phyloP scores from a whole-genome alignment of 768 basidiomycete genomes.

The Leccinum imitatum region DNA sequence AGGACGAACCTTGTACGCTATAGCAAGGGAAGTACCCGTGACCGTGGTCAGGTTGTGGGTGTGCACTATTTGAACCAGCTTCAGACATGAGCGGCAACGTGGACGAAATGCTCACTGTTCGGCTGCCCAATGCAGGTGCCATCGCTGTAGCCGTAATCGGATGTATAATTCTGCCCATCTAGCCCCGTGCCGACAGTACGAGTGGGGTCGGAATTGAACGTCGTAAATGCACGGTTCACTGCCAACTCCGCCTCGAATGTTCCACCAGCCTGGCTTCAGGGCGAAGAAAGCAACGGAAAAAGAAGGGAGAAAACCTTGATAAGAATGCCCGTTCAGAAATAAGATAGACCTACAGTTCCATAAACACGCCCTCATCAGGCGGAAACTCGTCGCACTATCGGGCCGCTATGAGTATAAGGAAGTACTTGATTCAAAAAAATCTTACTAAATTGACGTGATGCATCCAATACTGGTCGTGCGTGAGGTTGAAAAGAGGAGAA shows the following conservation, averaged over 20 bases:
- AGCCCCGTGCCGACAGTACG: not conserved
- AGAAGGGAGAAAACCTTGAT: not conserved
- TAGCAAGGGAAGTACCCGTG: slow-evolving; percentile 9
- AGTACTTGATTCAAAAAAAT: not conserved
- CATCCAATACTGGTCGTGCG: slow-evolving; percentile 5
- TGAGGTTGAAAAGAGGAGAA: not conserved
- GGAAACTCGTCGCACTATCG: slow-evolving; percentile 3
- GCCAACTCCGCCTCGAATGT: slow-evolving; percentile 4
- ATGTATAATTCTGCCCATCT: slow-evolving; percentile 6
- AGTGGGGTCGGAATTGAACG: not conserved
- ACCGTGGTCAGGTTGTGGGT: slow-evolving; percentile 9
- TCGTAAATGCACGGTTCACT: slow-evolving; percentile 1
- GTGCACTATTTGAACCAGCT: slow-evolving; percentile 10
- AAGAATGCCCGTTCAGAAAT: not conserved
- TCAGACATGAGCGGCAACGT: not conserved
- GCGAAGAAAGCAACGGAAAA: not conserved
- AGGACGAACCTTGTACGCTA: slow-evolving; percentile 17
- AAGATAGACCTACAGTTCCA: slow-evolving; percentile 12
- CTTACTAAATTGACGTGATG: not conserved
- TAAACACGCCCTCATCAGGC: not conserved
- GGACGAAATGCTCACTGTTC: slow-evolving; percentile 13
- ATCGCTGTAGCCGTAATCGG: not conserved
- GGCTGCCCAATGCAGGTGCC: slow-evolving; percentile 1
- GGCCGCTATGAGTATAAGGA: not conserved
- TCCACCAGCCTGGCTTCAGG: slow-evolving; percentile 5